Evolutionary conservation across 495 filamentous ascomycete species (phyloP).

Genomic region (Bacidia gigantensis): DNA sequence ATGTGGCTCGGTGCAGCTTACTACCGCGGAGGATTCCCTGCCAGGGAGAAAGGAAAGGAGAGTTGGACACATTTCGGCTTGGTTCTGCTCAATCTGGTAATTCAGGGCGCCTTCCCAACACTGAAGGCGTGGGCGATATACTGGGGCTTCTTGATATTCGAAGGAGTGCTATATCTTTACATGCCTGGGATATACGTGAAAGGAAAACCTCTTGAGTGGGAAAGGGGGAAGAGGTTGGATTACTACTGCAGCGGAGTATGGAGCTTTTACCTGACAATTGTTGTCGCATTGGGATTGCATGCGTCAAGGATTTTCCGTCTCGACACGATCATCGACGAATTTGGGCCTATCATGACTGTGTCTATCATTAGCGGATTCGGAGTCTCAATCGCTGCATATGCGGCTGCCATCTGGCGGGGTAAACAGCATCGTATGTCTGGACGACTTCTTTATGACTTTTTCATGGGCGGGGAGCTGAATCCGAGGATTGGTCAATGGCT

Average conservation of each 20-base stretch:
- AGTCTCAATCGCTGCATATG: constrained; percentile 69
- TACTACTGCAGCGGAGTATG: constrained; percentile 89
- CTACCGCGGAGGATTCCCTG: constrained; percentile 68
- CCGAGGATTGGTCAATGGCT: constrained; percentile 71
- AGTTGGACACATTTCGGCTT: constrained; percentile 49
- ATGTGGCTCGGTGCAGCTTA: constrained; percentile 96
- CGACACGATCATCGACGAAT: constrained; percentile 90
- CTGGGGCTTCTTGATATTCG: constrained; percentile 79
- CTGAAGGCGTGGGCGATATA: constrained; percentile 78
- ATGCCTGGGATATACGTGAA: constrained; percentile 73
- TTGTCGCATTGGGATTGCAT: constrained; percentile 53
- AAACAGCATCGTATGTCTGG: constrained; percentile 87
- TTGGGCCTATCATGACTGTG: constrained; percentile 78
- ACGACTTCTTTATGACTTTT: constrained; percentile 87
- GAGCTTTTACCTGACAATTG: constrained; percentile 78
- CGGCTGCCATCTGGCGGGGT: constrained; percentile 66
- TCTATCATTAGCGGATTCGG: constrained; percentile 79
- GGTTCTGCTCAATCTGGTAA: constrained; percentile 55
- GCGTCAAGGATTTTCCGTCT: constrained; percentile 73
- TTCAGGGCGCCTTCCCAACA: constrained; percentile 68
- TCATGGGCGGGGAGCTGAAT: constrained; percentile 97
- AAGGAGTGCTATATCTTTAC: constrained; percentile 65
- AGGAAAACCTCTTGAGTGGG: constrained; percentile 75
- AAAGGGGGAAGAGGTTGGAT: constrained; percentile 64
- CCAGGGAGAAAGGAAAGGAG: constrained; percentile 40